A percentile compares a stretch with the other conserved stretches of the same genome.
Evolutionary conservation across 176 grass and related monocot genomes (phyloP).

Genomic region (Lolium rigidum): DNA sequence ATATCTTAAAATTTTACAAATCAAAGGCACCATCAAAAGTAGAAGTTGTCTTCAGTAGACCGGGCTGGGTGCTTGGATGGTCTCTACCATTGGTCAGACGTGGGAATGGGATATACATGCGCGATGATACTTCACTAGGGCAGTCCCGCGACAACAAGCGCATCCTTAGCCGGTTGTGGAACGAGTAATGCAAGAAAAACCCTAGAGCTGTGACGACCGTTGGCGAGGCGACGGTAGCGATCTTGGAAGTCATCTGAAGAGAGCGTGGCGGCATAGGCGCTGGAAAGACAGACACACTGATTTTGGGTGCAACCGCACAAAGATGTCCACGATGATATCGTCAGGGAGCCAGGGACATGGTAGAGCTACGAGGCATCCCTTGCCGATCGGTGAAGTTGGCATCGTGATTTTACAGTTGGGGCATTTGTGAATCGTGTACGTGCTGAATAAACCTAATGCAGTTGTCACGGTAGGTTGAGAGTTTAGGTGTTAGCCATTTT

Average conservation of each 20-base stretch:
- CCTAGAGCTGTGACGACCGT: background rate
- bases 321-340: background rate
- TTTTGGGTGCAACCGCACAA: background rate
- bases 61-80: too few relatives aligned
- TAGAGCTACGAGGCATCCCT: background rate
- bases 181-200: background rate
- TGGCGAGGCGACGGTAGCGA: background rate
- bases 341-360: background rate
- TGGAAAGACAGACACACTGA: background rate
- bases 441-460: too few relatives aligned
- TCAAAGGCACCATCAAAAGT: too few relatives aligned
- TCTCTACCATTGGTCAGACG: background rate
- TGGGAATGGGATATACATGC: background rate
- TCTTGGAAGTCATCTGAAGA: background rate
- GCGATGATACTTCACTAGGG: background rate
- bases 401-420: background rate
- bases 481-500: too few relatives aligned
- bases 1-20: too few relatives aligned
- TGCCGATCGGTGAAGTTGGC: background rate
- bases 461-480: too few relatives aligned
- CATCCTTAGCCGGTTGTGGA: background rate
- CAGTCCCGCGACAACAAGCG: background rate
- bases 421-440: too few relatives aligned
- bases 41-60: too few relatives aligned
- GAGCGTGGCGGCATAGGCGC: background rate